These are phyloP conservation scores for Tranzscheliella williamsii DNA, from an alignment of 1,284 basidiomycete genomes.

Conservation along the genomic window DNA sequence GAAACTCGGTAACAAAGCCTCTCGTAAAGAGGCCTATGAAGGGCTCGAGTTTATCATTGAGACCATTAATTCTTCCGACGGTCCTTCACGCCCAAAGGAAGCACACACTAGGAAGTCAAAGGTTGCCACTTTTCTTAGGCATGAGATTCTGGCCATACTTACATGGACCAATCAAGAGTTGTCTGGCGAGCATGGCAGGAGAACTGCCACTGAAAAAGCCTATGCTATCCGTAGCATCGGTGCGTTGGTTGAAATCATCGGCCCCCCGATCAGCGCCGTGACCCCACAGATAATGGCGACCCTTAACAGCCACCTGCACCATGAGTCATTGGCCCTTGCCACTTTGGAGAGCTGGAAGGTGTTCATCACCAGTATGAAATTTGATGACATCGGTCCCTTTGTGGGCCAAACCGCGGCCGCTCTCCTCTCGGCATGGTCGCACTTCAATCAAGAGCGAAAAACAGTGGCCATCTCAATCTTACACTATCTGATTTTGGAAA, in stretches of 20 bases:
- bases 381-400: constrained; percentile 78
- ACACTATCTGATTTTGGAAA: constrained; percentile 73
- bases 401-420: constrained; percentile 86
- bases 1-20: constrained; percentile 44
- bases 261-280: constrained; percentile 60
- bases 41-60: constrained; percentile 50
- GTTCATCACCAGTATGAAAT: constrained; percentile 75
- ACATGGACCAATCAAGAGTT: constrained; percentile 58
- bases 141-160: constrained; percentile 55
- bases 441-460: constrained; percentile 68
- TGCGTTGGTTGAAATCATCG: constrained; percentile 73
- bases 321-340: constrained; percentile 74
- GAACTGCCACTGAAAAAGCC: constrained; percentile 40
- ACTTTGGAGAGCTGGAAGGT: constrained; percentile 80
- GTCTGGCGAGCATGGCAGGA: constrained; percentile 48
- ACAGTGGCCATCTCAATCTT: constrained; percentile 70
- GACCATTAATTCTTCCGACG: constrained; percentile 18
- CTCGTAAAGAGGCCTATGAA: constrained; percentile 35
- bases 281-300: constrained; percentile 78
- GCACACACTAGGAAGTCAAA: constrained; percentile 8
- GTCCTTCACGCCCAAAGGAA: constrained; percentile 8
- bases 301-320: constrained; percentile 81
- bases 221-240: constrained; percentile 70
- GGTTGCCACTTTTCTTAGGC: constrained; percentile 40
- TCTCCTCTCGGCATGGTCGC: constrained; percentile 77